phyloP scores from a whole-genome alignment of 208 protist genomes.

The Crithidia fasciculata region DNA sequence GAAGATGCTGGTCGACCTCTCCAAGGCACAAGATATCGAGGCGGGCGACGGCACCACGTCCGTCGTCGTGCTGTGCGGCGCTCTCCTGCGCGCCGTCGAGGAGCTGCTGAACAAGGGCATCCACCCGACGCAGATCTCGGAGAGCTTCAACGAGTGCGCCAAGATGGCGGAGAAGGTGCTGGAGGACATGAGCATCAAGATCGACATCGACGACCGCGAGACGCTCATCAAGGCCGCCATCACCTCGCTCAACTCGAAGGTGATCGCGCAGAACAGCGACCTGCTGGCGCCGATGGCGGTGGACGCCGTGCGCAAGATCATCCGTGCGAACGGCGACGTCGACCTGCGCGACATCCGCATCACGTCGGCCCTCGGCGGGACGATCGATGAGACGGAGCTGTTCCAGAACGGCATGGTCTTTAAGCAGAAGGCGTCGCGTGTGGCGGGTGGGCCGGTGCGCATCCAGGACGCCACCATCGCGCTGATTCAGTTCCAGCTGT shows the following conservation, averaged over 20 bases:
- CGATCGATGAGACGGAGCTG: constrained; percentile 98
- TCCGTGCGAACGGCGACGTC: constrained; percentile 92
- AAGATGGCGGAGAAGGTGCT: constrained; percentile 94
- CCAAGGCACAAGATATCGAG: constrained; percentile 98
- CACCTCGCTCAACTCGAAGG: constrained; percentile 99
- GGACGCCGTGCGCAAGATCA: constrained; percentile 95
- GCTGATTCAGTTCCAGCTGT: constrained; percentile 99
- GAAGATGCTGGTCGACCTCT: constrained; percentile 99
- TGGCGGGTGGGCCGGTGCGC: constrained; percentile 91
- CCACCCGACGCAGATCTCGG: constrained; percentile 96
- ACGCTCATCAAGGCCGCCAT: constrained; percentile 95
- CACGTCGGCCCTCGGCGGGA: constrained; percentile 94
- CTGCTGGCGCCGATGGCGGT: constrained; percentile 99
- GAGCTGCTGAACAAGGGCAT: constrained; percentile 96
- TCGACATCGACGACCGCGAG: constrained; percentile 94
- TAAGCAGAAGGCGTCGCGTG: constrained; percentile 91
- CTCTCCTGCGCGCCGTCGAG: constrained; percentile 93
- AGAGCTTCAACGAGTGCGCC: constrained; percentile 92
- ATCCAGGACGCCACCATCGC: constrained; percentile 99
- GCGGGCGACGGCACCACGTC: constrained; percentile 99
- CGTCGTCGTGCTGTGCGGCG: constrained; percentile 98
- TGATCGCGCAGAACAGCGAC: constrained; percentile 97
- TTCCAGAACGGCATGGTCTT: constrained; percentile 95
- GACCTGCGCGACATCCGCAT: constrained; percentile 97
- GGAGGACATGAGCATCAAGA: constrained; percentile 91